Percentiles rank a stretch among this genome's conserved stretches.
Evolutionary conservation across 345 rosid genomes (phyloP).

Genomic region (Corchorus capsularis): DNA sequence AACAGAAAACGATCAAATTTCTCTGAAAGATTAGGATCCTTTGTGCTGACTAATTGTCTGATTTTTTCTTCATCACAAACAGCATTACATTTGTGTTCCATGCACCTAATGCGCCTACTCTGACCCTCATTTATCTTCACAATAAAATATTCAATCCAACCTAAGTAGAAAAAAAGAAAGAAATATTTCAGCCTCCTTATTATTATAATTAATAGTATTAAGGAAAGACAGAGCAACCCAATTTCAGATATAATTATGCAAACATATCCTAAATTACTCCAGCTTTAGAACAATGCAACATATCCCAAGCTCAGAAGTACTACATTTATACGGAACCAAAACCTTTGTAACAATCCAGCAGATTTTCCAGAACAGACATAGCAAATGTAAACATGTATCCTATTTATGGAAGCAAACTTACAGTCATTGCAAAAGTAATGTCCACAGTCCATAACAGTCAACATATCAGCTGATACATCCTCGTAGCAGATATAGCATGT

Average conservation of each 20-base stretch:
- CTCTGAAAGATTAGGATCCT: conserved; percentile 36
- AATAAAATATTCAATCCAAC: conserved; percentile 46
- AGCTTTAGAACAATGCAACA: background rate
- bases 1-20: conserved; percentile 44
- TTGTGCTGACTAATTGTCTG: conserved; percentile 31
- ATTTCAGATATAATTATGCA: background rate
- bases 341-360: background rate
- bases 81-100: conserved; percentile 41
- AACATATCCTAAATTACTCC: background rate
- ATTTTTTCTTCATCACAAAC: conserved; percentile 43
- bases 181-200: background rate
- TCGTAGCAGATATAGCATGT: conserved; percentile 43
- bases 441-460: conserved; percentile 46
- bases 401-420: conserved; percentile 24
- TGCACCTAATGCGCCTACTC: conserved; percentile 46
- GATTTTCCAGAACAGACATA: background rate
- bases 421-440: conserved; percentile 48
- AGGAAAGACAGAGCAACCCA: background rate
- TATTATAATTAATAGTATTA: background rate
- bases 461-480: conserved; percentile 27
- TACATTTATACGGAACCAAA: background rate
- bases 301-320: background rate
- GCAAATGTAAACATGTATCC: background rate
- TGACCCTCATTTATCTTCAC: conserved; percentile 51
- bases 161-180: conserved; percentile 23